phyloP scores from a whole-genome alignment of 164 flowering plant species.

The Aristolochia californica region DNA sequence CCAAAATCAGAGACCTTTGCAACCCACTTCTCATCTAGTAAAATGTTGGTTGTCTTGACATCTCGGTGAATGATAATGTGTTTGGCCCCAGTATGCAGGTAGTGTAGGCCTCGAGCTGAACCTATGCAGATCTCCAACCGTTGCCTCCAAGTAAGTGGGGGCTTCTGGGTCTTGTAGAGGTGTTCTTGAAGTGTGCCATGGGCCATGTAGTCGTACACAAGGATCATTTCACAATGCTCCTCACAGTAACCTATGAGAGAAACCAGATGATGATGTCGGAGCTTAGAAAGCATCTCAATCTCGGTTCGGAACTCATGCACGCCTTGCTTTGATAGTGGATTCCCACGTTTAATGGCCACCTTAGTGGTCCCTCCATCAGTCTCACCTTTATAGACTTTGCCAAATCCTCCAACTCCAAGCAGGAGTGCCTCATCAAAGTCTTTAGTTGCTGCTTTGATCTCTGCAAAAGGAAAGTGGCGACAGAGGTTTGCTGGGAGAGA shows the following conservation, averaged over 20 bases:
- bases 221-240: slow-evolving; percentile 35
- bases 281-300: slow-evolving; percentile 46
- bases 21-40: slow-evolving; percentile 41
- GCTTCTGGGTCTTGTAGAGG: slow-evolving; percentile 28
- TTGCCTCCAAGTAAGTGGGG: slow-evolving; percentile 35
- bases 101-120: slow-evolving; percentile 40
- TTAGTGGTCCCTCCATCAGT: slow-evolving; percentile 23
- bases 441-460: slow-evolving; percentile 36
- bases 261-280: slow-evolving; percentile 38
- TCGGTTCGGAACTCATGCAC: slow-evolving; percentile 41
- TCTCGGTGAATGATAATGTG: slow-evolving; percentile 41
- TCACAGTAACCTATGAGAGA: slow-evolving; percentile 44
- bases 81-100: slow-evolving; percentile 41
- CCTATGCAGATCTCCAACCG: slow-evolving; percentile 45
- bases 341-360: slow-evolving; percentile 41
- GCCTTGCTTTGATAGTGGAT: slow-evolving; percentile 35
- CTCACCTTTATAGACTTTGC: slow-evolving; percentile 38
- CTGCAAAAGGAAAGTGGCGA: slow-evolving; percentile 37
- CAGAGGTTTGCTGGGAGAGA: slow-evolving; percentile 31
- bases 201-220: slow-evolving; percentile 46
- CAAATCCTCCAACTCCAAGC: slow-evolving; percentile 41
- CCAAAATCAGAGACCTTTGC: slow-evolving; percentile 54
- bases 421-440: slow-evolving; percentile 26
- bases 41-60: slow-evolving; percentile 43
- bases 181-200: slow-evolving; percentile 37